Evolutionary conservation across 164 flowering plant genomes (phyloP).

Genomic region (Stephania japonica): DNA sequence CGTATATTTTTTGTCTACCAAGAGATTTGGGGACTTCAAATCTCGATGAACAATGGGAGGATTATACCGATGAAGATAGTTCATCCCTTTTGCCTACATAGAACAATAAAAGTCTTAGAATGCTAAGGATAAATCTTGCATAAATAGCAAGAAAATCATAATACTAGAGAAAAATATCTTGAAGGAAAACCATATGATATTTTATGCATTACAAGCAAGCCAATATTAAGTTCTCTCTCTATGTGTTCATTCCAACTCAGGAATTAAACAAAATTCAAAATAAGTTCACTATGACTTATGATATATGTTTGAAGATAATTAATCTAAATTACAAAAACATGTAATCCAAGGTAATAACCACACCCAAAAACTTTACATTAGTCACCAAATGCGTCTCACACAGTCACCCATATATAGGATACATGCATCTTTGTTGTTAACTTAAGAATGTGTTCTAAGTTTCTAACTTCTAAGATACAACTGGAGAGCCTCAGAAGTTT

Average conservation of each 20-base stretch:
- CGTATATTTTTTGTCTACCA: slow-evolving; percentile 92
- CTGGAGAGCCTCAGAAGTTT: too few relatives aligned
- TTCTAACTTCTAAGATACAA: too few relatives aligned
- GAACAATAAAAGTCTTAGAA: not conserved
- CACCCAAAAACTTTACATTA: too few relatives aligned
- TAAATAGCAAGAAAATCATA: not conserved
- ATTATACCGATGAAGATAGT: slow-evolving; percentile 90
- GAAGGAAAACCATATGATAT: not conserved
- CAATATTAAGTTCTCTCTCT: not conserved
- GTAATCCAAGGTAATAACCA: too few relatives aligned
- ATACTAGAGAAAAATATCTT: not conserved
- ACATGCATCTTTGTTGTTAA: too few relatives aligned
- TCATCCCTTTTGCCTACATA: slow-evolving; percentile 96
- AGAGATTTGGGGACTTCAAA: slow-evolving; percentile 92
- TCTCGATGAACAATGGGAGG: slow-evolving; percentile 99
- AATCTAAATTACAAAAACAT: too few relatives aligned
- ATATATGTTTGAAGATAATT: not conserved
- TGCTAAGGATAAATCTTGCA: not conserved
- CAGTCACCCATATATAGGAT: too few relatives aligned
- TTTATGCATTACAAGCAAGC: not conserved
- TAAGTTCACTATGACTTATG: not conserved
- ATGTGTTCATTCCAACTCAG: not conserved
- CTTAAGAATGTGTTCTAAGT: too few relatives aligned
- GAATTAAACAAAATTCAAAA: too few relatives aligned
- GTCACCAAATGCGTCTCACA: too few relatives aligned